phyloP scores from a whole-genome alignment of 2,329 filamentous ascomycete species.

The Monosporascus cannonballus region DNA sequence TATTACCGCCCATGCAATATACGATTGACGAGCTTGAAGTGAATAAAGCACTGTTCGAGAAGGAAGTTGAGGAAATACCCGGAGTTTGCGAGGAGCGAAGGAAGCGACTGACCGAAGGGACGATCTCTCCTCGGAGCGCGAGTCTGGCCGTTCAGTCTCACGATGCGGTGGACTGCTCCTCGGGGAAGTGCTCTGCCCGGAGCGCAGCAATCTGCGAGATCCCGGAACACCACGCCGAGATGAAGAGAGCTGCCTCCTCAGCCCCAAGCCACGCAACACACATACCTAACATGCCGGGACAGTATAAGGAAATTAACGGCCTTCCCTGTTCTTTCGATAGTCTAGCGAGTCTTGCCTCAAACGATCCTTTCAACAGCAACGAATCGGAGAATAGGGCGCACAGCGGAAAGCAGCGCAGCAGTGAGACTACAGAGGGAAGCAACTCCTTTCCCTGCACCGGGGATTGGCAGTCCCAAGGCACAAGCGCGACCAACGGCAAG shows the following conservation, averaged over 20 bases:
- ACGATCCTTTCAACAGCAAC: slow-evolving; percentile 41
- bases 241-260: slow-evolving; percentile 18
- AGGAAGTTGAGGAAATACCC: slow-evolving; percentile 58
- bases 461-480: slow-evolving; percentile 58
- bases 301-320: slow-evolving; percentile 39
- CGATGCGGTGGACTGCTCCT: slow-evolving; percentile 12
- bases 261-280: slow-evolving; percentile 21
- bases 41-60: slow-evolving; percentile 72
- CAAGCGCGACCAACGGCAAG: slow-evolving; percentile 57
- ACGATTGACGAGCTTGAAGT: slow-evolving; percentile 73
- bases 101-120: slow-evolving; percentile 32
- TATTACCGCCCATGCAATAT: slow-evolving; percentile 80
- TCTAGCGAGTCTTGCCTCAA: slow-evolving; percentile 41
- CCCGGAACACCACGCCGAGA: slow-evolving; percentile 18
- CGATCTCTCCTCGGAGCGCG: slow-evolving; percentile 39
- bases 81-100: slow-evolving; percentile 35
- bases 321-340: slow-evolving; percentile 38
- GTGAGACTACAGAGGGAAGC: slow-evolving; percentile 57
- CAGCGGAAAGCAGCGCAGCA: slow-evolving; percentile 47
- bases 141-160: slow-evolving; percentile 29
- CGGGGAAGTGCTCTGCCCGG: slow-evolving; percentile 6
- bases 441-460: slow-evolving; percentile 46
- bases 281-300: slow-evolving; percentile 25
- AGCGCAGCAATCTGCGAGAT: slow-evolving; percentile 6
- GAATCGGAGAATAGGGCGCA: slow-evolving; percentile 30